These are phyloP conservation scores for Arxiozyma slooffiae DNA, from an alignment of 1,139 yeast genomes.

Conservation along the genomic window DNA sequence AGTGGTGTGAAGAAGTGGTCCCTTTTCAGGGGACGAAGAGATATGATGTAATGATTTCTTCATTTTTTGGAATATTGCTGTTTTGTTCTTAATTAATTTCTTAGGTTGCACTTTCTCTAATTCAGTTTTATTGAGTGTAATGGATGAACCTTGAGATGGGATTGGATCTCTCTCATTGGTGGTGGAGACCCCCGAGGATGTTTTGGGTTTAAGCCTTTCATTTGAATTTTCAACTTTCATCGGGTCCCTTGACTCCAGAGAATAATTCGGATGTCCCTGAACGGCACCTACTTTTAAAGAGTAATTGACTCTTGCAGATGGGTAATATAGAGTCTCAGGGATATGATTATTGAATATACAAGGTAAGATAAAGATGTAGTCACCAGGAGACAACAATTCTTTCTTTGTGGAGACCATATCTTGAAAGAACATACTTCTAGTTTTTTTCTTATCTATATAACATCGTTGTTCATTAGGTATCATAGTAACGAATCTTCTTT, in stretches of 20 bases:
- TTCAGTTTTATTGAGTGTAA: slow-evolving; percentile 6
- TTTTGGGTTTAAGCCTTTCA: not conserved
- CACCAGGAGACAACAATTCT: slow-evolving; percentile 41
- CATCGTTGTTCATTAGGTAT: not conserved
- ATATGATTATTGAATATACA: slow-evolving; percentile 57
- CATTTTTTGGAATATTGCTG: slow-evolving; percentile 17
- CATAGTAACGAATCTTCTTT: not conserved
- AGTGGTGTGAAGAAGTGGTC: slow-evolving; percentile 12
- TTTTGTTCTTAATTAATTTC: slow-evolving; percentile 9
- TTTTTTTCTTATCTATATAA: not conserved
- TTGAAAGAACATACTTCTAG: not conserved
- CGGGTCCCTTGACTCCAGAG: not conserved
- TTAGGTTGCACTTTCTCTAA: slow-evolving; percentile 7
- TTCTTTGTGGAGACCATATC: not conserved
- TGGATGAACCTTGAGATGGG: not conserved
- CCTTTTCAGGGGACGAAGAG: not conserved
- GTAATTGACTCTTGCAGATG: slow-evolving; percentile 33
- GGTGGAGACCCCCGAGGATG: not conserved
- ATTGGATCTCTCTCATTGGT: not conserved
- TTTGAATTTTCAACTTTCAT: not conserved
- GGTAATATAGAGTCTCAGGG: slow-evolving; percentile 59
- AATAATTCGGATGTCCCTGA: not conserved
- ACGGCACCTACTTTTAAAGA: slow-evolving; percentile 20
- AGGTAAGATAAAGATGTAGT: slow-evolving; percentile 70
- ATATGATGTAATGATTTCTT: slow-evolving; percentile 17